Evolutionary conservation across 805 yeast genomes (phyloP).

Genomic region (Schwanniomyces yamadae): DNA sequence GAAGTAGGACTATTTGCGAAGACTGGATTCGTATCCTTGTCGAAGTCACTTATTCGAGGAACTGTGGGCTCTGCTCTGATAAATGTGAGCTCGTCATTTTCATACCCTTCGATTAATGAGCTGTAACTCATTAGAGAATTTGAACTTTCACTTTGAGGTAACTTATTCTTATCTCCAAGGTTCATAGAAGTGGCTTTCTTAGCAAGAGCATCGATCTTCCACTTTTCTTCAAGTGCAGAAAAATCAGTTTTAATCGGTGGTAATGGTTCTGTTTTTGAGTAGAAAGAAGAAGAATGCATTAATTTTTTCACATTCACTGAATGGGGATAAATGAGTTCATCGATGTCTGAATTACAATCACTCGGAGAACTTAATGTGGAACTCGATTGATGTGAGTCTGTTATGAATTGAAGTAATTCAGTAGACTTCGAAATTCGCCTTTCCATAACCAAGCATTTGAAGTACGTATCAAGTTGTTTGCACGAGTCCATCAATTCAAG

Average conservation of each 20-base stretch:
- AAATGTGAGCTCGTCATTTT: constrained; percentile 15
- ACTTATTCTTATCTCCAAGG: constrained; percentile 5
- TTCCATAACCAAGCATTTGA: constrained; percentile 17
- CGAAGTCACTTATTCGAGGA: no score
- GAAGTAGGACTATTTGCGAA: no score
- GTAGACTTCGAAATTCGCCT: constrained; percentile 10
- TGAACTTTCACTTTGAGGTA: constrained; percentile 18
- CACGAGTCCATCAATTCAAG: constrained; percentile 19
- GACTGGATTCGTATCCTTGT: no score
- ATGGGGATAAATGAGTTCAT: constrained; percentile 17
- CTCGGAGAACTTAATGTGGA: not conserved
- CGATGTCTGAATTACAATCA: constrained; percentile 11
- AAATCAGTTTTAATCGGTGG: constrained; percentile 12
- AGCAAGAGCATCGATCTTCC: not conserved
- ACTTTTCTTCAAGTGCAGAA: not conserved
- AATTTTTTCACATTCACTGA: constrained; percentile 17
- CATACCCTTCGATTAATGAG: constrained; percentile 31
- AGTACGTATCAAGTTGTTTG: constrained; percentile 24
- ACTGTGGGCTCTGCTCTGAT: no score
- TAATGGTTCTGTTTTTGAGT: constrained; percentile 25
- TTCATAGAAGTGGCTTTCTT: constrained; percentile 16
- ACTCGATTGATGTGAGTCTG: not conserved
- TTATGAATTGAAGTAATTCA: constrained; percentile 11
- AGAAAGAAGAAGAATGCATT: constrained; percentile 10
- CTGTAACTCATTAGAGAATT: constrained; percentile 24